These are phyloP conservation scores for Coemansia sp. DNA, from an alignment of 192 early-diverging fungal species.

Conservation along the genomic window DNA sequence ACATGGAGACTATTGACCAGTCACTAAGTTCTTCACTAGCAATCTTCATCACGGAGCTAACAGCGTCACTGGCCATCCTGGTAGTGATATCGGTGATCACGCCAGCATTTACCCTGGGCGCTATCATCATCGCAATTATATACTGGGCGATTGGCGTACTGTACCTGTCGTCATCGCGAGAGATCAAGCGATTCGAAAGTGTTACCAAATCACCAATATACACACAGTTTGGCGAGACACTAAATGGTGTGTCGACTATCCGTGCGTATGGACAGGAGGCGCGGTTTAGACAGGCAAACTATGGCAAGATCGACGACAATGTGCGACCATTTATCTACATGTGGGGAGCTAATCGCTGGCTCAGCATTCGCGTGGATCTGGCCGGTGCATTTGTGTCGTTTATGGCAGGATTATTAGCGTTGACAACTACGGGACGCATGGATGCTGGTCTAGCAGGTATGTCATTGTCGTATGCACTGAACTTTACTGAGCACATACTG, in stretches of 20 bases:
- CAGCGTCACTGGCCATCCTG: constrained; percentile 59
- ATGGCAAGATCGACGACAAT: constrained; percentile 68
- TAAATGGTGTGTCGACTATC: constrained; percentile 72
- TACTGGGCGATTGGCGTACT: constrained; percentile 65
- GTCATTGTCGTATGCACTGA: constrained; percentile 75
- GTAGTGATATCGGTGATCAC: constrained; percentile 64
- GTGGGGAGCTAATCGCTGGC: constrained; percentile 86
- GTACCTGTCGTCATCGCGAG: constrained; percentile 75
- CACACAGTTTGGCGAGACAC: constrained; percentile 76
- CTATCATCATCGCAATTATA: constrained; percentile 66
- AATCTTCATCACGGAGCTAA: constrained; percentile 60
- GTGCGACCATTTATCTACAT: constrained; percentile 80
- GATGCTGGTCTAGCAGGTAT: constrained; percentile 86
- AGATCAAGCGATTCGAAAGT: constrained; percentile 86
- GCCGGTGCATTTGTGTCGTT: constrained; percentile 57
- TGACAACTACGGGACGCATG: constrained; percentile 56
- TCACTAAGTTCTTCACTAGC: constrained; percentile 59
- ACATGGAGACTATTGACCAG: constrained; percentile 73
- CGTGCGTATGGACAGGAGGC: constrained; percentile 76
- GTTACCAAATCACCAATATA: constrained; percentile 70
- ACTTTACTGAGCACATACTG: constrained; percentile 74
- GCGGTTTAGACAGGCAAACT: constrained; percentile 54
- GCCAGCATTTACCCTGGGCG: constrained; percentile 74
- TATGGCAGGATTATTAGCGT: constrained; percentile 63
- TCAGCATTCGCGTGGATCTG: constrained; percentile 76